Evolutionary conservation across 352 stramenopile species (phyloP), one percentile per base, ranked within the genome.

Genomic region (Pythium utonaiense): DNA sequence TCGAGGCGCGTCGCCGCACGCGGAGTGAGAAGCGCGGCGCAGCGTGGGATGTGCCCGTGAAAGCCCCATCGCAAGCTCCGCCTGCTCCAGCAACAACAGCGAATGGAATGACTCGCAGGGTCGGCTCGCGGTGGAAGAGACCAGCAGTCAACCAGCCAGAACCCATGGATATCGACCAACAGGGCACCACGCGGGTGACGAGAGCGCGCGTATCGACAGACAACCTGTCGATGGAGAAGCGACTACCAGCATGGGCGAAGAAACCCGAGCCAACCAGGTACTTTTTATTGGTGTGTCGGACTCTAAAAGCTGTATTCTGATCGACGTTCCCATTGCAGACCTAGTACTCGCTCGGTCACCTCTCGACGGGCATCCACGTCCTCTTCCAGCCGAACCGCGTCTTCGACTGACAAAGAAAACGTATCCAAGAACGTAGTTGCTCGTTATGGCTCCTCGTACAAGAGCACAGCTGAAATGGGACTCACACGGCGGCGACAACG

Each of bases 81-180:
- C 14, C 62, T 6, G 40, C 25, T 1, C n/a, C 49, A 16, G 6
- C 51, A 5, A 30, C 36, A 16, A 8, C 31, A 28, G 28, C 27
- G 31, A 4, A 31, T 12, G 17, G 41, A 24, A 31, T 41, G 28
- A 55, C 59, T 21, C 31, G 42, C n/a, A 55, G 31, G 17, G 30
- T 48, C 6, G 51, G 33, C 13, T 51, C 57, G 1, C 57, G 57
- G 19, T 24, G 56, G 36, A 64, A 38, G 24, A 22, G 21, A n/a
- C 9, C 22, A 19, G 30, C 19, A 2, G 42, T 22, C 1, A 30
- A 21, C 17, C 36, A 41, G 0, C 24, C 49, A 1, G 62, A 69
- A 49, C 62, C 62, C 7, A 69, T 69, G 62, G 62, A 69, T 34
- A 42, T 69, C 9, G 62, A 69, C 33, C 47, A 59, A 30, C 62